Percentiles rank a stretch among this genome's conserved stretches.
These are phyloP conservation scores for Tylopilus sp. DNA, from an alignment of 768 basidiomycete genomes.

Conservation along the genomic window DNA sequence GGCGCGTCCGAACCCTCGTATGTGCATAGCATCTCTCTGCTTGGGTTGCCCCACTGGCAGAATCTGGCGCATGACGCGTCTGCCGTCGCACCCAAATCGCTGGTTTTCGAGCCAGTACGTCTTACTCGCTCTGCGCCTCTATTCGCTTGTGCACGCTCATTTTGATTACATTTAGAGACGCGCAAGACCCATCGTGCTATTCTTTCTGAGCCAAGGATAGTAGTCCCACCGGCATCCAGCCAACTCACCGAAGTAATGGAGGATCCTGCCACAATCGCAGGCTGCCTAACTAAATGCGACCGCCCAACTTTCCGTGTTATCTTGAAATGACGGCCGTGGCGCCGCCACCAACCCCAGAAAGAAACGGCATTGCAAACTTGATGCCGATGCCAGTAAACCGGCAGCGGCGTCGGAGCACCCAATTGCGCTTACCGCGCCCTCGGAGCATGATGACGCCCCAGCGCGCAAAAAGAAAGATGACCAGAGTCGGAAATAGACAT, in stretches of 20 bases:
- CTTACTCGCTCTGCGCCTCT: not conserved
- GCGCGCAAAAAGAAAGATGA: slow-evolving; percentile 25
- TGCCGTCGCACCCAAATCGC: slow-evolving; percentile 58
- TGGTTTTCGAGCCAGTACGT: slow-evolving; percentile 73
- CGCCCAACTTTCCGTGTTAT: not conserved
- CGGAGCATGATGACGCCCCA: not conserved
- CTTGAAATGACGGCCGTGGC: not conserved
- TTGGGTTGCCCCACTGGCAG: slow-evolving; percentile 68
- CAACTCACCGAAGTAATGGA: not conserved
- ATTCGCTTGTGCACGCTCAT: not conserved
- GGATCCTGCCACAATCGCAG: not conserved
- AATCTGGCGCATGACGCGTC: slow-evolving; percentile 63
- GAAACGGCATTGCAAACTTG: slow-evolving; percentile 24
- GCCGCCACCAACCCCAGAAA: slow-evolving; percentile 3
- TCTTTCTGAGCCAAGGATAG: slow-evolving; percentile 67
- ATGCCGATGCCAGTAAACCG: not conserved
- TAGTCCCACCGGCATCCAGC: slow-evolving; percentile 41
- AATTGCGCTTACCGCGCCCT: not conserved
- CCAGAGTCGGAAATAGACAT: slow-evolving; percentile 12
- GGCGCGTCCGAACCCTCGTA: too few relatives aligned
- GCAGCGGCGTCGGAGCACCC: not conserved
- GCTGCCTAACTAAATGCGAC: too few relatives aligned
- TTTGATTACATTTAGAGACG: slow-evolving; percentile 49
- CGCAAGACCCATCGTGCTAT: slow-evolving; percentile 79
- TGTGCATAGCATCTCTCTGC: slow-evolving; percentile 66